Evolutionary conservation across 768 basidiomycete genomes (phyloP), one percentile per base, ranked within the genome.

Genomic region (Chalciporus pseudorubinellus): DNA sequence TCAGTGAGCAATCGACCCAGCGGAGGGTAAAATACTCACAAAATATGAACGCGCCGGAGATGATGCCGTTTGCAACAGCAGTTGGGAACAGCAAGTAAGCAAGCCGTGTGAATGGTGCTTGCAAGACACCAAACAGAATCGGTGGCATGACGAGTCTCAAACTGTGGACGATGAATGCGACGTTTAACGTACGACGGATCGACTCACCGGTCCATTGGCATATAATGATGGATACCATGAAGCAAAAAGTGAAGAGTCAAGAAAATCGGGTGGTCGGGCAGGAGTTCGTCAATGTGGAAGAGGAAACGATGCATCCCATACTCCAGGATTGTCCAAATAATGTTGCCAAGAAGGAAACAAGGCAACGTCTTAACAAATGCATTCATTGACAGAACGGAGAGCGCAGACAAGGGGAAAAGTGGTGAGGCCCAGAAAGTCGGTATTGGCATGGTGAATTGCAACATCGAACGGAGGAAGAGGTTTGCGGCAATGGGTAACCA

Each of bases 111-210:
- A 98, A 92, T 1, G 97, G 97, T 29, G 77, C 75, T 50, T 90
- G 85, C 16, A 99, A 79, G 13, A 70, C 67, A 49, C 76, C 70
- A 72, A 99, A 99, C 51, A 98, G 66, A 3, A 78, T 62, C 3
- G 97, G 97, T 1, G 97, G 97, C 97, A 99, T 99, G 62, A 98
- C 97, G 31, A 99, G 84, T 57, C 97, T 83, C 62, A 98, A 72
- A 51, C 92, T 89, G 36, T 31, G 53, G 34, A 42, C 21, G 1
- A 43, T 56, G 40, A 66, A 41, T 7, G 43, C 36, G 16, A 44
- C 11, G 49, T 3, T 21, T 45, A 14, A 10, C 6, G 12, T 7
- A 39, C 29, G 6, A 38, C 46, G 16, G 43, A 16, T 36, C 6
- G 9, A 70, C 81, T 55, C 63, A 91, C 88, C 84, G 77, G 65